Base-by-base conservation (phyloP, 192 early-diverging fungal genomes). In the Coemansia biformis region DNA sequence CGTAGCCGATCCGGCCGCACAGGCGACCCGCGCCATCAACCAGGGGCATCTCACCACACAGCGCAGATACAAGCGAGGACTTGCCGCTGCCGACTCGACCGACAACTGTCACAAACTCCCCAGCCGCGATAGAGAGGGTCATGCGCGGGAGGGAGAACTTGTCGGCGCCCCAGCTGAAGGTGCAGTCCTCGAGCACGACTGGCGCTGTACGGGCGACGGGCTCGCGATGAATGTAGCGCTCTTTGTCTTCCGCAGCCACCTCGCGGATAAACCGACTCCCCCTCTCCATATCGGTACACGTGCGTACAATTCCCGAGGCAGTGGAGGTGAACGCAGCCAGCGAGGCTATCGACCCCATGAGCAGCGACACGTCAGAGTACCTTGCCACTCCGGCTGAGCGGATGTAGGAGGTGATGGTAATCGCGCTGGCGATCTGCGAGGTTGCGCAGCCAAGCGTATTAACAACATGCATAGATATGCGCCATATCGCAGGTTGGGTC, bases 11-110 rank as follows among this genome's bases (percentile, higher is more conserved):
- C 9, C 62, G 55, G 1, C 90, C 90, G 33, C 80, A 65, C 6
- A 93, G 38, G 21, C 53, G 63, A 2, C 91, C 89, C 7, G 76
- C 60, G 6, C 90, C 91, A 16, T 48, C 48, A 3, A 73, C 40
- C 48, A 83, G 75, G 28, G 86, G 83, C 86, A 92, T 95, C 66
- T 98, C 93, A 10, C 87, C 78, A 49, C 90, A 88, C 8, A 90
- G 59, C 0, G 83, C 66, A 0, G 63, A 59, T 12, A 90, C 57
- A 46, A 91, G 67, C 40, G 76, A 80, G 16, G 67, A 72, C 42
- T 87, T 89, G 3, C 86, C 85, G 11, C 86, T 81, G 16, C 90
- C 90, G n/a, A 88, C 82, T 0, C 90, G 71, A 5, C 92, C 90
- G 22, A 92, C 86, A 2, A 92, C 75, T n/a, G 83, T 84, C 42